Percentiles rank a stretch among this genome's conserved stretches.
Evolutionary conservation across 768 basidiomycete genomes (phyloP).

Genomic region (Psilocybe azurescens): DNA sequence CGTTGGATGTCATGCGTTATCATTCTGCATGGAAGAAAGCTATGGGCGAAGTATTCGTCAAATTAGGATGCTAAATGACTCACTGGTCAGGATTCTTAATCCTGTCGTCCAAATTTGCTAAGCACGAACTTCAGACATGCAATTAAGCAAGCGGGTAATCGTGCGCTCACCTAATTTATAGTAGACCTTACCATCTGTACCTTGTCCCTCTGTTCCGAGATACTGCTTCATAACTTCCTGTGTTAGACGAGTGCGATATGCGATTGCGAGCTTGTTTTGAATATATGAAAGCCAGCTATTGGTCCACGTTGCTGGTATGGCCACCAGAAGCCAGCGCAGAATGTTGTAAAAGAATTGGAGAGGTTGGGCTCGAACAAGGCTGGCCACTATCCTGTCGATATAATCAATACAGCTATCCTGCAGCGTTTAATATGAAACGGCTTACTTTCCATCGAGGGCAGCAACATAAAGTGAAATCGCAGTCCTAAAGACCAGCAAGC

Average conservation of each 20-base stretch:
- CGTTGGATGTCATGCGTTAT: slow-evolving; percentile 95
- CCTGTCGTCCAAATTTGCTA: slow-evolving; percentile 93
- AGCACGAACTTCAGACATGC: slow-evolving; percentile 2
- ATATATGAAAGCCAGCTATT: slow-evolving; percentile 93
- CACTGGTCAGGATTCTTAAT: slow-evolving; percentile 97
- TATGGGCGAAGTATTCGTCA: neutral
- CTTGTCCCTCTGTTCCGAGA: slow-evolving; percentile 72
- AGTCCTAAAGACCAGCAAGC: slow-evolving; percentile 87
- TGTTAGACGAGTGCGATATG: slow-evolving; percentile 87
- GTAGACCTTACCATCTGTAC: slow-evolving; percentile 80
- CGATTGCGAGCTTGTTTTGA: slow-evolving; percentile 91
- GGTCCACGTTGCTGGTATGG: slow-evolving; percentile 92
- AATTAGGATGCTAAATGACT: slow-evolving; percentile 7
- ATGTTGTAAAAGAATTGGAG: slow-evolving; percentile 84
- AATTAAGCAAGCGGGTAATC: neutral
- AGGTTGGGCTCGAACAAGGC: slow-evolving; percentile 87
- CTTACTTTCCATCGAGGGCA: slow-evolving; percentile 88
- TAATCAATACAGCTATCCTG: slow-evolving; percentile 1
- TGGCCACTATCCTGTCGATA: slow-evolving; percentile 82
- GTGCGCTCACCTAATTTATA: slow-evolving; percentile 82
- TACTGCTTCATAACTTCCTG: slow-evolving; percentile 84
- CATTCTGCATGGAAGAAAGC: slow-evolving; percentile 59
- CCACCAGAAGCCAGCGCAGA: slow-evolving; percentile 87
- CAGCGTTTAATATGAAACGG: slow-evolving; percentile 12
- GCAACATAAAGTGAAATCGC: slow-evolving; percentile 95